A percentile compares a stretch with the other conserved stretches of the same genome.
phyloP scores from a whole-genome alignment of 208 protist genomes.

The Acanthamoeba royreba region DNA sequence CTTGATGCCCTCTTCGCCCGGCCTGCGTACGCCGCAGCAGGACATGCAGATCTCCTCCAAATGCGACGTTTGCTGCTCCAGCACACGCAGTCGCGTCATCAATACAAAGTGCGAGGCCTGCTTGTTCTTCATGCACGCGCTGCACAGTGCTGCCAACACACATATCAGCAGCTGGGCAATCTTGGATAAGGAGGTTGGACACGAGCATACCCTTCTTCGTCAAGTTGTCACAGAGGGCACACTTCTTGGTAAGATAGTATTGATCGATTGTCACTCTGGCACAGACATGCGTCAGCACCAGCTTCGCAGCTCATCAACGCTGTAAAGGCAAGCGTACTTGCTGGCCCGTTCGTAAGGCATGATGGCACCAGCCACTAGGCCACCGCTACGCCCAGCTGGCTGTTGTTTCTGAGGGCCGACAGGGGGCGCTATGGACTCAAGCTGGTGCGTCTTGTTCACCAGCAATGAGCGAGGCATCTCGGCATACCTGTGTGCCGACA shows the following conservation, averaged over 20 bases:
- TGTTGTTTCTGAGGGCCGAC: background rate
- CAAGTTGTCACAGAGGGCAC: conserved; percentile 45
- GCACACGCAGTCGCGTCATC: background rate
- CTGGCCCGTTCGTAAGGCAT: background rate
- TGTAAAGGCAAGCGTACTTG: background rate
- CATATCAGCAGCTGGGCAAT: background rate
- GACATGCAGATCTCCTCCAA: conserved; percentile 45
- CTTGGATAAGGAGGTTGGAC: no score
- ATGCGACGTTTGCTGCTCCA: conserved; percentile 47
- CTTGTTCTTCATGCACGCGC: conserved; percentile 7
- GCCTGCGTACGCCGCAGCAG: background rate
- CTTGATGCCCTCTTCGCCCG: background rate
- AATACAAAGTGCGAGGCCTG: conserved; percentile 40
- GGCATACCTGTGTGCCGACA: background rate
- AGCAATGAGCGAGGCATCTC: background rate
- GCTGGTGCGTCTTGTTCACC: background rate
- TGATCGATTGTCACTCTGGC: conserved; percentile 53
- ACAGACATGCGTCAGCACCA: no score
- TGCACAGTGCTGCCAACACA: background rate
- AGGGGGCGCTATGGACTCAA: background rate
- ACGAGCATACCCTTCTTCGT: background rate
- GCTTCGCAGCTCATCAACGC: background rate
- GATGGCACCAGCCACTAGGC: background rate
- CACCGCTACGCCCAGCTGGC: background rate
- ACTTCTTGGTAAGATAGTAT: conserved; percentile 53